These are phyloP conservation scores for Phycomyces blakesleeanus DNA, from an alignment of 192 early-diverging fungal species.

Conservation along the genomic window DNA sequence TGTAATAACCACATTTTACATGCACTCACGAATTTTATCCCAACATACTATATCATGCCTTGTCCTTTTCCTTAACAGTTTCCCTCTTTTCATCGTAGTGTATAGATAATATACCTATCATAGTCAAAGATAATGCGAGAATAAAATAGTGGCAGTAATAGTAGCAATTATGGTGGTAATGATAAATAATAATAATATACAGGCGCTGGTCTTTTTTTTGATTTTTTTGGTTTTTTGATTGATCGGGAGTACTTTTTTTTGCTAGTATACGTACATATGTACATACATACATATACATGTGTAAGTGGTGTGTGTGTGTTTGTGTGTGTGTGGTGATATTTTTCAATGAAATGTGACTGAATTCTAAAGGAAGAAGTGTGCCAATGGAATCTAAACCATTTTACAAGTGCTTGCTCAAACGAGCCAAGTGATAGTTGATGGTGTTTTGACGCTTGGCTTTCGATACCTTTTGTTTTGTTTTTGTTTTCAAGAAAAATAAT, in stretches of 20 bases:
- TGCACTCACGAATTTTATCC: too few species aligned
- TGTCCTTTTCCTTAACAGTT: too few species aligned
- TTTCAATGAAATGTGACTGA: not conserved
- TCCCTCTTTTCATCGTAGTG: too few species aligned
- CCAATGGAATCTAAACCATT: not conserved
- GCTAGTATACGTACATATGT: not conserved
- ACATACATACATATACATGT: not conserved
- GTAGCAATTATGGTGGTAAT: too few species aligned
- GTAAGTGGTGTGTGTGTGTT: not conserved
- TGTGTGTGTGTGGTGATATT: not conserved
- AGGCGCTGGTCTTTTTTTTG: too few species aligned
- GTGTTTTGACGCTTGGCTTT: slow-evolving; percentile 47
- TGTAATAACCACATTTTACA: too few species aligned
- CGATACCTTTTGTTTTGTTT: slow-evolving; percentile 30
- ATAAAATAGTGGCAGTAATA: too few species aligned
- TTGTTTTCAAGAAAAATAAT: too few species aligned
- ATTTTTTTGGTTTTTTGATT: not conserved
- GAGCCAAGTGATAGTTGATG: slow-evolving; percentile 55
- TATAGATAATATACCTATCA: too few species aligned
- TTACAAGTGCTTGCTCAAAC: slow-evolving; percentile 53
- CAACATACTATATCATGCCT: too few species aligned
- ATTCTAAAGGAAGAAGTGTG: not conserved
- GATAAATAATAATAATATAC: too few species aligned
- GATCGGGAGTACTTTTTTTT: not conserved
- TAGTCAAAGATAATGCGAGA: too few species aligned